These are phyloP conservation scores for Buxus sempervirens DNA, from an alignment of 164 flowering plant species.

Conservation along the genomic window DNA sequence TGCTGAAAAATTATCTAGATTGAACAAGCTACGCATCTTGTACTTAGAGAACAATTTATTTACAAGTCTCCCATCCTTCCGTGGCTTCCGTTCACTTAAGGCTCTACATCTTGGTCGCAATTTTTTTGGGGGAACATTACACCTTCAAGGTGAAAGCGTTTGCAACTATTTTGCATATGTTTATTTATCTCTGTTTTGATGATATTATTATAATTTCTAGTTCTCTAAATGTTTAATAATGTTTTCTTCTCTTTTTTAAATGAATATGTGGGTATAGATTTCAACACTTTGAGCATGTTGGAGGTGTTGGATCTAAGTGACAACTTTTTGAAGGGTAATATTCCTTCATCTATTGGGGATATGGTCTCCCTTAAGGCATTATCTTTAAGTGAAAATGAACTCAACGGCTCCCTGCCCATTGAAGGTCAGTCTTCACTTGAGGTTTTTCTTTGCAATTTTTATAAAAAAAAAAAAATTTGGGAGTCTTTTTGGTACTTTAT, in stretches of 20 bases:
- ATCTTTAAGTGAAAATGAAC: neutral
- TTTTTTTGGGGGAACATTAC: too few species aligned
- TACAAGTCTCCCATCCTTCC: neutral
- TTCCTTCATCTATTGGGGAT: neutral
- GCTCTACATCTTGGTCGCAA: too few species aligned
- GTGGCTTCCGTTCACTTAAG: too few species aligned
- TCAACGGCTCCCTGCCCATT: conserved; percentile 10
- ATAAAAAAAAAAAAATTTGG: too few species aligned
- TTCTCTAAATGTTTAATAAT: neutral
- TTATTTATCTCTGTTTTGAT: too few species aligned
- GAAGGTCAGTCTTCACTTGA: conserved; percentile 1
- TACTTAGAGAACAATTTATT: too few species aligned
- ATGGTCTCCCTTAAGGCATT: conserved; percentile 5
- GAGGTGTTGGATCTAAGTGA: too few species aligned
- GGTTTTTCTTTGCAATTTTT: neutral
- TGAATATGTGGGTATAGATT: conserved; percentile 4
- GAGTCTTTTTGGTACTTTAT: conserved; percentile 2
- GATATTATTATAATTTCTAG: too few species aligned
- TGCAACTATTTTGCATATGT: too few species aligned
- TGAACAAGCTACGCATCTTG: neutral
- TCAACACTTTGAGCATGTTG: neutral
- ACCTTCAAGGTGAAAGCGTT: too few species aligned
- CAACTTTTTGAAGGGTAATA: too few species aligned
- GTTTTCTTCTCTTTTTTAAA: neutral
- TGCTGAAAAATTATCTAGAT: neutral